A percentile compares a stretch with the other conserved stretches of the same genome.
phyloP scores from a whole-genome alignment of 768 basidiomycete genomes.

The Leccinum barrowsii region DNA sequence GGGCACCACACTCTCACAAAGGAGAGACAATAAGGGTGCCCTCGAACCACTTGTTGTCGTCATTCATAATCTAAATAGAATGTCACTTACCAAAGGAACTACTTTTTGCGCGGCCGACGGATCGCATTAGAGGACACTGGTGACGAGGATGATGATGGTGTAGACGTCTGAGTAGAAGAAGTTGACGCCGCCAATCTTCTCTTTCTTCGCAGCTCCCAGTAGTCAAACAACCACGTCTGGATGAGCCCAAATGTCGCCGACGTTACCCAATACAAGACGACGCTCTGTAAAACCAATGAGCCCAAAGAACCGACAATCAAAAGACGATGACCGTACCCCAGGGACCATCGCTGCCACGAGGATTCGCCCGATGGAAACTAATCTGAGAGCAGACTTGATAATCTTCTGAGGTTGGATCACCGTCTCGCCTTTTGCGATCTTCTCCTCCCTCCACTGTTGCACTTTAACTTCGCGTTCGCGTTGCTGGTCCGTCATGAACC shows the following conservation, averaged over 20 bases:
- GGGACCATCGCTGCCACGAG: slow-evolving; percentile 64
- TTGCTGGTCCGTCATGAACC: slow-evolving; percentile 63
- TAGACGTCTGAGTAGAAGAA: neutral
- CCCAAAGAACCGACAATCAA: slow-evolving; percentile 5
- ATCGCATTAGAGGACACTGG: neutral
- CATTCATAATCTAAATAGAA: slow-evolving; percentile 40
- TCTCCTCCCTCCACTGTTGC: slow-evolving; percentile 45
- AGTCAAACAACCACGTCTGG: slow-evolving; percentile 74
- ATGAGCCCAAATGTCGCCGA: slow-evolving; percentile 71
- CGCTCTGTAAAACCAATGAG: slow-evolving; percentile 37
- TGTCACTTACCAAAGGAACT: slow-evolving; percentile 18
- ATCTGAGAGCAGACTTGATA: slow-evolving; percentile 52
- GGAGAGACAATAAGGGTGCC: slow-evolving; percentile 45
- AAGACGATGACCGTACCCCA: slow-evolving; percentile 45
- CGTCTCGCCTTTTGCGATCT: slow-evolving; percentile 40
- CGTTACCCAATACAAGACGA: slow-evolving; percentile 74
- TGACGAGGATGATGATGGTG: neutral
- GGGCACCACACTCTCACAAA: slow-evolving; percentile 42
- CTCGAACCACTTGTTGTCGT: slow-evolving; percentile 74
- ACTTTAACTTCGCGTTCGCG: slow-evolving; percentile 46
- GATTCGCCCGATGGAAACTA: slow-evolving; percentile 63
- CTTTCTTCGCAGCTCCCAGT: slow-evolving; percentile 48
- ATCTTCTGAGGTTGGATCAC: slow-evolving; percentile 46
- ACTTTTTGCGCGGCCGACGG: slow-evolving; percentile 11
- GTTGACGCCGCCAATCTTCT: slow-evolving; percentile 10